Conservation (phyloP, 2,329 filamentous ascomycete genomes). For the Massarina eburnea region DNA sequence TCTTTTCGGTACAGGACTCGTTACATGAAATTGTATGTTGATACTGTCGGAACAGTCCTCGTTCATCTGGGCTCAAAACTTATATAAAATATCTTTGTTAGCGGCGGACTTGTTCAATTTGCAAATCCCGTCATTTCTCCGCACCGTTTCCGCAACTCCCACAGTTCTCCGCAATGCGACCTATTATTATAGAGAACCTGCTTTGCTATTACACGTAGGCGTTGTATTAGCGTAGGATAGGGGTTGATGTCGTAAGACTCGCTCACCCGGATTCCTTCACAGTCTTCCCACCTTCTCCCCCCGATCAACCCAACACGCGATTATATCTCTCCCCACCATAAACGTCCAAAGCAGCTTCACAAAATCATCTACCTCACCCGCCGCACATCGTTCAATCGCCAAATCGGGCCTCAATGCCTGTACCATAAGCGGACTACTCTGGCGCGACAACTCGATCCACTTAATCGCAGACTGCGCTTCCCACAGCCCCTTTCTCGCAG, state of each 20-base stretch:
- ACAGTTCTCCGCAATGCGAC: neutral
- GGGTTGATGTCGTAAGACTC: no score
- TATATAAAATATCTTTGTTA: no score
- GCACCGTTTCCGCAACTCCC: neutral
- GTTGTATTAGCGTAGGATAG: no score
- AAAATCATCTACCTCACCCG: neutral
- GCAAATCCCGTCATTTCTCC: neutral
- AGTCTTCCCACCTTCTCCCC: neutral
- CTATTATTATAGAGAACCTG: no score
- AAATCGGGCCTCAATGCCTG: neutral
- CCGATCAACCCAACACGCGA: neutral
- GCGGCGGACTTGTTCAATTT: no score
- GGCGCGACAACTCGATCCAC: neutral
- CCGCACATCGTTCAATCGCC: neutral
- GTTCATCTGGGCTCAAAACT: no score
- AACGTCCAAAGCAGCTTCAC: neutral
- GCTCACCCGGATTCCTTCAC: no score
- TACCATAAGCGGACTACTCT: neutral
- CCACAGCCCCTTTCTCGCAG: conserved; percentile 1
- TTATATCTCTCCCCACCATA: neutral
- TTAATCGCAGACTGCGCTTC: neutral
- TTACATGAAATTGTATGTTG: no score
- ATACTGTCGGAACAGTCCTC: no score
- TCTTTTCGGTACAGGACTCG: no score
- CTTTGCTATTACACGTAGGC: no score